phyloP scores from a whole-genome alignment of 1,139 yeast genomes.

The Candida tunisiensis region DNA sequence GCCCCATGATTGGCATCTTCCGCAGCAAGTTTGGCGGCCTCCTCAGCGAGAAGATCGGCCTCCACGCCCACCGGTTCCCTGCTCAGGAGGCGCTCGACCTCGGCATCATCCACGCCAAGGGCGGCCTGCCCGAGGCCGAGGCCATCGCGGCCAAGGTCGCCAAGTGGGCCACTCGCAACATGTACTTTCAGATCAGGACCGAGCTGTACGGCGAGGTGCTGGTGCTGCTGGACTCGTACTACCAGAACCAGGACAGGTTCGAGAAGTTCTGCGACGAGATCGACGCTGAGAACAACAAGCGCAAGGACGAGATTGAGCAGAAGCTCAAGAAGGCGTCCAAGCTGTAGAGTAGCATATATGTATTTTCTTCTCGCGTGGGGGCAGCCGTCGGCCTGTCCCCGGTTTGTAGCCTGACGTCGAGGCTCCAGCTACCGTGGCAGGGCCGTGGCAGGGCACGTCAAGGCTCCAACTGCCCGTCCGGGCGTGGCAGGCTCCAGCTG shows the following conservation, averaged over 20 bases:
- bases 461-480: too few species aligned
- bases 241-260: conserved; percentile 5
- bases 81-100: conserved; percentile 16
- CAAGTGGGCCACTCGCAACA: conserved; percentile 11
- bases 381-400: too few species aligned
- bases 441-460: too few species aligned
- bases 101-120: conserved; percentile 17
- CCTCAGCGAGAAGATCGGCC: conserved; percentile 13
- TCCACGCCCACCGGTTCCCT: conserved; percentile 19
- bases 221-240: conserved; percentile 3
- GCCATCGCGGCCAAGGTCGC: conserved; percentile 10
- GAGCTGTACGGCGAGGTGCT: conserved; percentile 15
- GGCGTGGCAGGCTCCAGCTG: too few species aligned
- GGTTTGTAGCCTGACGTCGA: too few species aligned
- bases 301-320: conserved; percentile 2
- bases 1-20: conserved; percentile 20
- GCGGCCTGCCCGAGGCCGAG: conserved; percentile 17
- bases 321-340: conserved; percentile 14
- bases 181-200: conserved; percentile 15
- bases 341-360: conserved; percentile 4
- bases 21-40: conserved; percentile 15
- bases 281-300: conserved; percentile 4
- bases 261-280: conserved; percentile 6
- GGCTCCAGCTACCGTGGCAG: too few species aligned
- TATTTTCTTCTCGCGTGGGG: not conserved